phyloP scores from a whole-genome alignment of 1,284 basidiomycete genomes.

The Ceratobasidium sp. region DNA sequence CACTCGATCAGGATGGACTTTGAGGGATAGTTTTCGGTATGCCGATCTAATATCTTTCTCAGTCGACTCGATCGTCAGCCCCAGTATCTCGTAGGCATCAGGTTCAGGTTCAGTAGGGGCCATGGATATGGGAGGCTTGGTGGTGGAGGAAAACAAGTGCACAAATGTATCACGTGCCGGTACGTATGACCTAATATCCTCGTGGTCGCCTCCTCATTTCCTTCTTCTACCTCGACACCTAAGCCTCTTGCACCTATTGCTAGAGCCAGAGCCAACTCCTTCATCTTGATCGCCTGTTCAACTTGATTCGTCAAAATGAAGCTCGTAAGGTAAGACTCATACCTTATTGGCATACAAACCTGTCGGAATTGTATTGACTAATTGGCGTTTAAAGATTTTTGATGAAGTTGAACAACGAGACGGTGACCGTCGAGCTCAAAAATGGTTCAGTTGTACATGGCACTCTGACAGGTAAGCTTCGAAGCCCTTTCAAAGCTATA shows the following conservation, averaged over 20 bases:
- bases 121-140: slow-evolving; percentile 43
- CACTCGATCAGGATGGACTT: slow-evolving; percentile 89
- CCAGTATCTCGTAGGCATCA: slow-evolving; percentile 82
- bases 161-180: slow-evolving; percentile 1
- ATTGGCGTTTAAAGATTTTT: slow-evolving; percentile 73
- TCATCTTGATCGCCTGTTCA: slow-evolving; percentile 40
- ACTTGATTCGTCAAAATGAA: slow-evolving; percentile 56
- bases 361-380: slow-evolving; percentile 2
- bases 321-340: slow-evolving; percentile 61
- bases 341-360: slow-evolving; percentile 2
- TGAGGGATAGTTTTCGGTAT: slow-evolving; percentile 83
- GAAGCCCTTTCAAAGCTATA: not conserved
- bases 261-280: slow-evolving; percentile 40
- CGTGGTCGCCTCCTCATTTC: not conserved
- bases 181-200: slow-evolving; percentile 20
- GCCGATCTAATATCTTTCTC: slow-evolving; percentile 87
- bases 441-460: slow-evolving; percentile 96
- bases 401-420: slow-evolving; percentile 99
- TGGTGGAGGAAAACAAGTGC: not conserved
- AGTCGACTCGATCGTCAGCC: slow-evolving; percentile 71
- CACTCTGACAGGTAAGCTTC: slow-evolving; percentile 88
- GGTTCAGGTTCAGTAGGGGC: slow-evolving; percentile 55
- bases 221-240: not conserved
- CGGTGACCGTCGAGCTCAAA: slow-evolving; percentile 97
- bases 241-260: not conserved